A percentile compares a stretch with the other conserved stretches of the same genome.
Conservation (phyloP, 2,329 filamentous ascomycete species). For the Orbilia quercus region DNA sequence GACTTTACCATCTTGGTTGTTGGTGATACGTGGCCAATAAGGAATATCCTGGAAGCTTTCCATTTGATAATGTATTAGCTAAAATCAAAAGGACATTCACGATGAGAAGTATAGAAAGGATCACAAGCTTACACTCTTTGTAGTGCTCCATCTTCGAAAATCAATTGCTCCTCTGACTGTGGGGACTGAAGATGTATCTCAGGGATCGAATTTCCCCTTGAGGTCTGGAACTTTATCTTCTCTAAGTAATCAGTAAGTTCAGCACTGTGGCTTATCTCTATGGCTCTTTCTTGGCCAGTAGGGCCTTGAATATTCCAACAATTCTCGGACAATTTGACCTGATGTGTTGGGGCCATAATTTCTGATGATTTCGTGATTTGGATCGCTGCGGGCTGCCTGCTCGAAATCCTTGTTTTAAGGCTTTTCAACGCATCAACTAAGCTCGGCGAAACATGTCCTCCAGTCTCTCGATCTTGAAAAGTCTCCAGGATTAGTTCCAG, state of each 20-base stretch:
- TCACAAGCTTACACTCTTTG: conserved; percentile 7
- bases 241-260: conserved; percentile 12
- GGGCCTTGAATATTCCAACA: not conserved
- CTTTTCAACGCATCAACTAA: conserved; percentile 14
- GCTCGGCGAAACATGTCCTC: conserved; percentile 9
- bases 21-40: not conserved
- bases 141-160: not conserved
- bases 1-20: conserved; percentile 4
- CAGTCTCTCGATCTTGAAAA: conserved; percentile 3
- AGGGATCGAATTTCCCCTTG: conserved; percentile 12
- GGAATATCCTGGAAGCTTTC: conserved; percentile 17
- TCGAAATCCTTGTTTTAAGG: conserved; percentile 8
- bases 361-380: too few species aligned
- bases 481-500: not conserved
- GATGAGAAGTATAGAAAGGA: too few species aligned
- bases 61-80: not conserved
- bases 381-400: not conserved
- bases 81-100: too few species aligned
- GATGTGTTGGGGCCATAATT: too few species aligned
- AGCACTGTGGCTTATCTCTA: conserved; percentile 9
- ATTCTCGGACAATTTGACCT: not conserved
- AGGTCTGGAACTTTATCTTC: not conserved
- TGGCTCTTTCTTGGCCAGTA: conserved; percentile 1
- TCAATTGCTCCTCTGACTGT: not conserved
- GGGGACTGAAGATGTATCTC: not conserved